Evolutionary conservation across 139 green algal species (phyloP).

Genomic region (Edaphochlamys debaryana): DNA sequence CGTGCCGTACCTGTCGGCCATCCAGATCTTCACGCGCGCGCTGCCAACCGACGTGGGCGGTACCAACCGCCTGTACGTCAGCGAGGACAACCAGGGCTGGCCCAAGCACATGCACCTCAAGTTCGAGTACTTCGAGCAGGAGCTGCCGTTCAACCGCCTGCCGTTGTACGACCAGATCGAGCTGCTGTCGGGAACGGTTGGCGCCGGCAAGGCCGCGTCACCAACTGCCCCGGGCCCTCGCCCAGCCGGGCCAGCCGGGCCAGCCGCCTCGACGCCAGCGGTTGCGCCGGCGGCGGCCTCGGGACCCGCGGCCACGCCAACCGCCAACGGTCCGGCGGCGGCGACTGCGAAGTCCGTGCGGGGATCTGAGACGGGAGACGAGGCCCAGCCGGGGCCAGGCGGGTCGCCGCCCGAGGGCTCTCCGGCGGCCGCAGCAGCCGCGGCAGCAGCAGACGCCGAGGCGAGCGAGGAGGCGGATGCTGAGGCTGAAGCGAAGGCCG

Average conservation of each 20-base stretch:
- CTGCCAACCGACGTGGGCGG: conserved; percentile 46
- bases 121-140: conserved; percentile 73
- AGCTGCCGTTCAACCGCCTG: conserved; percentile 74
- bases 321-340: neutral
- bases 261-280: neutral
- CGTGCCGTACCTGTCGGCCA: conserved; percentile 81
- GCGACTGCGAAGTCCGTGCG: neutral
- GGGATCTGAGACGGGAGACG: neutral
- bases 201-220: neutral
- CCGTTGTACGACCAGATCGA: conserved; percentile 70
- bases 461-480: neutral
- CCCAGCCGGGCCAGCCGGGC: neutral
- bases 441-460: neutral
- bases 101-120: conserved; percentile 69
- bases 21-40: conserved; percentile 76
- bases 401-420: too few relatives aligned
- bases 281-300: too few relatives aligned
- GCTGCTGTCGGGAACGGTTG: conserved; percentile 44
- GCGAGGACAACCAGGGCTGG: conserved; percentile 62
- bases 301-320: too few relatives aligned
- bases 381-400: too few relatives aligned
- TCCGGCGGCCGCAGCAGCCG: too few relatives aligned
- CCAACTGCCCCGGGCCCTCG: neutral
- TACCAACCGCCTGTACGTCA: conserved; percentile 56
- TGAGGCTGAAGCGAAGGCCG: too few relatives aligned